A percentile compares a stretch with the other conserved stretches of the same genome.
These are phyloP conservation scores for Leishmania braziliensis DNA, from an alignment of 208 protist genomes.

Conservation along the genomic window DNA sequence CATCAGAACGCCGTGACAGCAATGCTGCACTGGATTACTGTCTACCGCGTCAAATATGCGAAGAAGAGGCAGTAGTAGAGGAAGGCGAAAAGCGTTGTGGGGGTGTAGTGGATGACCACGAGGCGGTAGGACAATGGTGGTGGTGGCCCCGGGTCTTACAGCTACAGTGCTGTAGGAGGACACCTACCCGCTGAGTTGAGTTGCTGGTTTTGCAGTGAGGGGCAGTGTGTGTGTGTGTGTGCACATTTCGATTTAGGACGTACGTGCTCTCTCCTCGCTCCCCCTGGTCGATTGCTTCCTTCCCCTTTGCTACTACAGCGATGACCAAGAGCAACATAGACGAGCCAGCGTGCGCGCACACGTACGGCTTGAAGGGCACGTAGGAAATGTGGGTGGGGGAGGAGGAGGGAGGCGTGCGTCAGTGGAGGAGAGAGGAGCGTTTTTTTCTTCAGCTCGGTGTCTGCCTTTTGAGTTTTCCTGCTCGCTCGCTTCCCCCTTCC, in stretches of 20 bases:
- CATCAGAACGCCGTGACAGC: constrained; percentile 60
- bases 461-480: background rate
- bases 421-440: background rate
- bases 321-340: background rate
- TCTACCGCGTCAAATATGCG: constrained; percentile 53
- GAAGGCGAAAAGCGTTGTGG: background rate
- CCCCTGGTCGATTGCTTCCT: background rate
- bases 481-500: background rate
- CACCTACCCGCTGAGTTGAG: background rate
- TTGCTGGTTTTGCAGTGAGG: background rate
- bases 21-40: constrained; percentile 70
- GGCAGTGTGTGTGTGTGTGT: background rate
- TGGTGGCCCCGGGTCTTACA: background rate
- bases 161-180: background rate
- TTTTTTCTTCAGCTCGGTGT: background rate
- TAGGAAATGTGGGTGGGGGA: background rate
- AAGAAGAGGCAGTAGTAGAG: constrained; percentile 23
- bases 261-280: background rate
- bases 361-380: background rate
- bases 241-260: too few species aligned
- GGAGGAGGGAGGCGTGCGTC: background rate
- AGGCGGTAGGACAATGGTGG: background rate
- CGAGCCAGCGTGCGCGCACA: background rate
- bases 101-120: background rate
- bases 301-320: background rate